phyloP scores from a whole-genome alignment of 768 basidiomycete genomes.

The Clitopilus hobsonii region DNA sequence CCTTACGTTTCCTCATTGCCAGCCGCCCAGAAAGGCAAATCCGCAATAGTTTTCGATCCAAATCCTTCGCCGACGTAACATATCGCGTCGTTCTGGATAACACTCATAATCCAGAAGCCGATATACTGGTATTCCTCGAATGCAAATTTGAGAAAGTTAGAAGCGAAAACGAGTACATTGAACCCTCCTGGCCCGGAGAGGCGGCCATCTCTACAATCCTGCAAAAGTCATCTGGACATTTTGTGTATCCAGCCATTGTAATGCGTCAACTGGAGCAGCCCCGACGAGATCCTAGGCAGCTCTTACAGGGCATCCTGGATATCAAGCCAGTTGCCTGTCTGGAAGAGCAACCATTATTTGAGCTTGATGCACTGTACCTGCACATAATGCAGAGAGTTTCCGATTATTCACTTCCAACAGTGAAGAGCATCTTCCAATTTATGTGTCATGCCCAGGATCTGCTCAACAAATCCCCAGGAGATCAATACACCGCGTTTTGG shows the following conservation, averaged over 20 bases:
- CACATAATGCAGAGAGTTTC: constrained; percentile 3
- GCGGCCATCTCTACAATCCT: not conserved
- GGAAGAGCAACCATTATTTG: constrained; percentile 6
- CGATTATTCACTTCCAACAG: not conserved
- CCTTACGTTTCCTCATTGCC: not conserved
- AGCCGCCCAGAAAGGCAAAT: not conserved
- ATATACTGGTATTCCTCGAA: not conserved
- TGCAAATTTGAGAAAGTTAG: not conserved
- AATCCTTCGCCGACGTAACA: not conserved
- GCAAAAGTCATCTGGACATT: not conserved
- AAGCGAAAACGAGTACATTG: not conserved
- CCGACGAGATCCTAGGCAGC: not conserved
- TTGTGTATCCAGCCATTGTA: not conserved
- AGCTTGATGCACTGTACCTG: constrained; percentile 7
- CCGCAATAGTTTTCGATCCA: not conserved
- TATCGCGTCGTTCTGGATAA: not conserved
- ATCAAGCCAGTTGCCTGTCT: not conserved
- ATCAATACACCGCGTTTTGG: not conserved
- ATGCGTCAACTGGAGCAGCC: not conserved
- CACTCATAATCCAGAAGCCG: not conserved
- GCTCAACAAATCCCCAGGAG: too few species aligned
- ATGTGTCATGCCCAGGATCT: not conserved
- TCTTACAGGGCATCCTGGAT: not conserved
- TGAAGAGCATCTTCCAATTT: not conserved
- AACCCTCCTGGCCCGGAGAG: not conserved